Conservation (phyloP, 805 yeast species). For the Cyberlindnera xylosilytica region DNA sequence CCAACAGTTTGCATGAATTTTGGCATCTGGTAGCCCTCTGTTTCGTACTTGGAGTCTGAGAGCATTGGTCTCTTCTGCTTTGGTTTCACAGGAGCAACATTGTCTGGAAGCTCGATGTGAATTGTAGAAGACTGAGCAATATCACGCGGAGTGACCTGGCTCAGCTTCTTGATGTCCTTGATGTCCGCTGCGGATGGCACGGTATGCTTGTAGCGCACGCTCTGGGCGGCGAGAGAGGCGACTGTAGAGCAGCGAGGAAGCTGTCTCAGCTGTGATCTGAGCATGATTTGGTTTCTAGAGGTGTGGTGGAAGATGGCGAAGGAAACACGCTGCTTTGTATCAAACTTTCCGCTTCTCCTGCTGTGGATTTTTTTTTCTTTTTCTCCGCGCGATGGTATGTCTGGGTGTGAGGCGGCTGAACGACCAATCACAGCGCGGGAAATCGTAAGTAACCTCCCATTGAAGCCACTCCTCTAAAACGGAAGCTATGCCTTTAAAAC, state of each 20-base stretch:
- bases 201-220: conserved; percentile 14
- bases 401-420: conserved; percentile 2
- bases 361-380: conserved; percentile 3
- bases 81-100: conserved; percentile 33
- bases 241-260: conserved; percentile 1
- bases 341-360: background rate
- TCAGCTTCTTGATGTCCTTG: conserved; percentile 12
- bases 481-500: too few relatives aligned
- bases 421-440: background rate
- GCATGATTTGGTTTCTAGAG: conserved; percentile 1
- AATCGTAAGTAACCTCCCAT: background rate
- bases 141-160: conserved; percentile 21
- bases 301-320: too few relatives aligned
- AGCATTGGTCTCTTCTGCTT: conserved; percentile 32
- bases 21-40: conserved; percentile 38
- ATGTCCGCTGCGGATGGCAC: conserved; percentile 8
- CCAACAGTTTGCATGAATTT: conserved; percentile 57
- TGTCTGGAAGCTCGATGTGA: conserved; percentile 23
- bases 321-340: too few relatives aligned
- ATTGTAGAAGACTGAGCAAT: conserved; percentile 27
- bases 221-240: background rate
- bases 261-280: conserved; percentile 9
- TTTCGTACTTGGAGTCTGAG: conserved; percentile 38
- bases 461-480: too few relatives aligned
- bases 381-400: conserved; percentile 2